Base-by-base conservation (phyloP, 2,329 filamentous ascomycete species). In the Leptographium wingfieldii region DNA sequence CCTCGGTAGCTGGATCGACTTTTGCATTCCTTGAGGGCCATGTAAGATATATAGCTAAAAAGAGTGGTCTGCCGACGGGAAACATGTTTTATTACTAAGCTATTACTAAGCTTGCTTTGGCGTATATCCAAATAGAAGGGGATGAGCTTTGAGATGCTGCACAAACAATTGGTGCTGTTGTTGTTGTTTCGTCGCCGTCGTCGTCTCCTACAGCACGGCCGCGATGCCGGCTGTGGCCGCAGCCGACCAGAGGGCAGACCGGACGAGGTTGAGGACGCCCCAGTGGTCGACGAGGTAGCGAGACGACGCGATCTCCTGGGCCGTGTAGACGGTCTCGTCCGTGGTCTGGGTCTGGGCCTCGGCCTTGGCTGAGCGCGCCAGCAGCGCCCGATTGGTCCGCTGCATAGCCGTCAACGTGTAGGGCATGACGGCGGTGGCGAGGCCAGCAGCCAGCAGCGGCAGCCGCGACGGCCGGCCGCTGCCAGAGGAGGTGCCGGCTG, bases 1-100 rank as follows among this genome's bases (percentile, higher is more conserved):
- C 71, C 77, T 96, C 55, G 89, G 89, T 62, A 89, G 84, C 67
- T 97, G 92, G 92, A 89, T 96, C 71, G 92, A 96, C 69, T 85
- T 86, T 69, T 87, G 83, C 70, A 85, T 87, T 65, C 83, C 83
- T 16, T 83, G 43, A 25, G 4, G 49, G 1, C 1, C 6, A 35
- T 22, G 22, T 22, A 22, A 22, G 22, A 22, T 22, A 22, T 1
- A 22, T 22, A 22, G 22, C 22, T 22, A 22, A 22, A 22, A 22
- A 22, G 22, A 22, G 22, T 22, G 22, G 22, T 22, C 22, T 22
- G 22, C 22, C 22, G 22, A 22, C 22, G 22, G 22, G 22, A 22
- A 1, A 22, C 22, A 22, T 22, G 22, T 22, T 22, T 22, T 22
- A 22, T 22, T 22, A 22, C 22, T 22, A 22, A 22, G 22, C 22